A percentile compares a stretch with the other conserved stretches of the same genome.
phyloP scores from a whole-genome alignment of 2,329 filamentous ascomycete genomes.

The Xylaria sp. region DNA sequence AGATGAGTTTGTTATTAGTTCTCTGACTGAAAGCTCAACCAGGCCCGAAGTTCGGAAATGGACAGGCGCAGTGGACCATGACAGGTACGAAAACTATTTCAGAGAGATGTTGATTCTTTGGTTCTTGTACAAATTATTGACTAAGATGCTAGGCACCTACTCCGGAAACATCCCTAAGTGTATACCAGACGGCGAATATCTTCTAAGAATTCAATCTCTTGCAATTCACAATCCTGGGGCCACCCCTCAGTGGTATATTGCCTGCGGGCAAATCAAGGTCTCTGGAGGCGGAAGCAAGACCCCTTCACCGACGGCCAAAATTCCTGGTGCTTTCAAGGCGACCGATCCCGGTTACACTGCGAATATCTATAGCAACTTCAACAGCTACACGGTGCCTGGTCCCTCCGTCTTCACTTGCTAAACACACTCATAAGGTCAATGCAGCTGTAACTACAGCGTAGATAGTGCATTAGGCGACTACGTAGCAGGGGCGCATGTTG shows the following conservation, averaged over 20 bases:
- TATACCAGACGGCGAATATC: slow-evolving; percentile 66
- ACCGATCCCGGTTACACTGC: slow-evolving; percentile 54
- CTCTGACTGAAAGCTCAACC: slow-evolving; percentile 13
- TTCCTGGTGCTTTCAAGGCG: slow-evolving; percentile 56
- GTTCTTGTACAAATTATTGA: slow-evolving; percentile 4
- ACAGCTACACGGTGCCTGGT: slow-evolving; percentile 45
- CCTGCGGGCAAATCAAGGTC: slow-evolving; percentile 59
- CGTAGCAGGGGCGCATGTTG: neutral
- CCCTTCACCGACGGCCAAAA: slow-evolving; percentile 50
- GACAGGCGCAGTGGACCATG: slow-evolving; percentile 50
- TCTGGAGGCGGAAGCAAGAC: slow-evolving; percentile 52
- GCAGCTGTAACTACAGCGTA: neutral
- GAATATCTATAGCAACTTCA: slow-evolving; percentile 47
- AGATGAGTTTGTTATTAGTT: neutral
- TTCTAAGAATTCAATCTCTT: slow-evolving; percentile 68
- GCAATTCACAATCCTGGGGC: slow-evolving; percentile 66
- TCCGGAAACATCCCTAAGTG: slow-evolving; percentile 59
- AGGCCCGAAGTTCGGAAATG: slow-evolving; percentile 50
- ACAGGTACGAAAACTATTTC: slow-evolving; percentile 38
- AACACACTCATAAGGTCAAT: neutral
- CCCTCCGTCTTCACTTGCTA: slow-evolving; percentile 44
- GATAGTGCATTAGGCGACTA: neutral
- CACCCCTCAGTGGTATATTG: slow-evolving; percentile 58
- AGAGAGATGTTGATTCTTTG: neutral
- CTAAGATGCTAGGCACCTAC: slow-evolving; percentile 45